Evolutionary conservation across 2,329 filamentous ascomycete species (phyloP).

Genomic region (Aureobasidium pullulans): DNA sequence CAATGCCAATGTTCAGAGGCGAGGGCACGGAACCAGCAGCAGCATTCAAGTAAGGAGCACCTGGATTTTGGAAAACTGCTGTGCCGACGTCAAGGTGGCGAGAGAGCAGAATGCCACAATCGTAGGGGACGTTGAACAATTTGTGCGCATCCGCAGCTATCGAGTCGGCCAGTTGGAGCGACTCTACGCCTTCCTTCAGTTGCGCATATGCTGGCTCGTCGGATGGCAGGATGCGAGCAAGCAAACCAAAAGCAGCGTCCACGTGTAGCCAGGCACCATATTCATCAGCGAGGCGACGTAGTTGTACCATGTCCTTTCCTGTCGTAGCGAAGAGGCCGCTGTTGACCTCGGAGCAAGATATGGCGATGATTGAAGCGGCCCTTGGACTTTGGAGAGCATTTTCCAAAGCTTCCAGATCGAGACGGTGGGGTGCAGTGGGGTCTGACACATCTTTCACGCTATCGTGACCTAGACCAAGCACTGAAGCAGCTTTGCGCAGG

Average conservation of each 20-base stretch:
- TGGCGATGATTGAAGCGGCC: conserved; percentile 64
- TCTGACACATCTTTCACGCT: conserved; percentile 56
- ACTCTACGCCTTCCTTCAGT: conserved; percentile 48
- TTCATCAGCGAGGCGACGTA: conserved; percentile 64
- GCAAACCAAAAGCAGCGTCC: conserved; percentile 86
- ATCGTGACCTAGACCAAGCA: conserved; percentile 68
- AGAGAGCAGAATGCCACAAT: conserved; percentile 84
- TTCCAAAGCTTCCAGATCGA: conserved; percentile 63
- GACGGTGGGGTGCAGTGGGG: conserved; percentile 54
- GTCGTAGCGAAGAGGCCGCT: conserved; percentile 70
- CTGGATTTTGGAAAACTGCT: conserved; percentile 71
- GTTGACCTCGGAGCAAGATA: conserved; percentile 89
- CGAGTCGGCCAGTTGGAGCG: conserved; percentile 76
- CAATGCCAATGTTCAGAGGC: conserved; percentile 77
- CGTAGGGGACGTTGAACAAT: conserved; percentile 89
- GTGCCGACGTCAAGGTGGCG: conserved; percentile 52
- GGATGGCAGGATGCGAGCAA: conserved; percentile 58
- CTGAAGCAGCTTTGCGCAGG: conserved; percentile 70
- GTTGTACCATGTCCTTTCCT: conserved; percentile 49
- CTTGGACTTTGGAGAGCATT: conserved; percentile 44
- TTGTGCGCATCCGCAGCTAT: conserved; percentile 86
- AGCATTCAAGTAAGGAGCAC: conserved; percentile 68
- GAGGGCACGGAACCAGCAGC: conserved; percentile 54
- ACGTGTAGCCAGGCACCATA: conserved; percentile 82
- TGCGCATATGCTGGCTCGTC: conserved; percentile 45